A percentile compares a stretch with the other conserved stretches of the same genome.
phyloP scores from a whole-genome alignment of 306 rosid species.

The Alnus rubra region DNA sequence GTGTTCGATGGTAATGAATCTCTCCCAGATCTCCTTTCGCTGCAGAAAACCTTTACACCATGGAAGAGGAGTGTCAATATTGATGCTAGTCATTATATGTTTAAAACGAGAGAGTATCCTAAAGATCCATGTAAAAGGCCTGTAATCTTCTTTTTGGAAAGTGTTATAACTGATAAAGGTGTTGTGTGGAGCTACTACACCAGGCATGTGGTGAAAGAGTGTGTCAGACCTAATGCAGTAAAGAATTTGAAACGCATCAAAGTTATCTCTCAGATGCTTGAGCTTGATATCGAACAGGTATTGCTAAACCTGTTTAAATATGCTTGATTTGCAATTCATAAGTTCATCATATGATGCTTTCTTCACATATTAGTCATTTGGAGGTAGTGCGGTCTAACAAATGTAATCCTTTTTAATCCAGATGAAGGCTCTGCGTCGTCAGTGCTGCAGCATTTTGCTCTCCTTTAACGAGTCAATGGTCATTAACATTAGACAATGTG shows the following conservation, averaged over 20 bases:
- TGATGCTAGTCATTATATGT: slow-evolving; percentile 56
- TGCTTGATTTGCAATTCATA: slow-evolving; percentile 5
- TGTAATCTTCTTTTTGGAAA: slow-evolving; percentile 52
- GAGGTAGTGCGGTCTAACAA: slow-evolving; percentile 15
- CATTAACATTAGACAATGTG: slow-evolving; percentile 57
- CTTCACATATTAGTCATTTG: slow-evolving; percentile 26
- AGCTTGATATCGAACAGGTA: slow-evolving; percentile 66
- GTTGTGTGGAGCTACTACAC: slow-evolving; percentile 61
- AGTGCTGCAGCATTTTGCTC: slow-evolving; percentile 61
- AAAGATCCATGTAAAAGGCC: slow-evolving; percentile 78
- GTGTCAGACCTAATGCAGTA: slow-evolving; percentile 39
- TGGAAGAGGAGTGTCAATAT: slow-evolving; percentile 66
- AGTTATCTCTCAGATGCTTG: slow-evolving; percentile 65
- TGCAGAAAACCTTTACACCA: slow-evolving; percentile 66
- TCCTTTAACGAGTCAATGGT: slow-evolving; percentile 43
- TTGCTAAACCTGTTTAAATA: neutral
- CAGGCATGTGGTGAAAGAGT: slow-evolving; percentile 45
- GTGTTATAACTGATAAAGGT: slow-evolving; percentile 36
- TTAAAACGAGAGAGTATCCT: slow-evolving; percentile 61
- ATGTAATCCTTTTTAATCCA: slow-evolving; percentile 29
- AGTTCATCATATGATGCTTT: slow-evolving; percentile 3
- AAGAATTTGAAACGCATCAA: slow-evolving; percentile 46
- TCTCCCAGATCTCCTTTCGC: slow-evolving; percentile 69
- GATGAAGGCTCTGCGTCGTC: slow-evolving; percentile 85
- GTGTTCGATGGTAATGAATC: slow-evolving; percentile 64